Base-by-base conservation (phyloP, 116 monocot genomes). In the Trichopus zeylanicus region DNA sequence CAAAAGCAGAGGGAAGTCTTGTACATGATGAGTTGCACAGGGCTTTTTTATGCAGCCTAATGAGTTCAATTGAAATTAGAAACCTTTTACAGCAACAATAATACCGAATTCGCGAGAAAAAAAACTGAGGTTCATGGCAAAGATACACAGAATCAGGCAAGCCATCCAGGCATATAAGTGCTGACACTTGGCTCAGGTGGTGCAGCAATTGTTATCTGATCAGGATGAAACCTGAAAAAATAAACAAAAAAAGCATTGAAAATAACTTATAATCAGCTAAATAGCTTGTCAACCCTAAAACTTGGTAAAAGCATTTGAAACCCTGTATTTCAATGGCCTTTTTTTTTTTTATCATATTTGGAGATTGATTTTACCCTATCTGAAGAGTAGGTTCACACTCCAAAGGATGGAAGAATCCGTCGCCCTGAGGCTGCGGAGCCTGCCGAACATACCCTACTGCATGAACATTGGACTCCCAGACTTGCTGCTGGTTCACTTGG, bases 371-470 rank as follows among this genome's bases (percentile, higher is more conserved):
- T 21, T 78, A 86, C 86, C 81, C 86, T 23, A 86, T 81, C 8
- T 86, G 86, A n/a, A 86, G 59, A 30, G 86, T 81, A 0, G 86
- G 86, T 51, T 86, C 70, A 46, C 79, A 79, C 21, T 79, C 77
- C 27, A 86, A 56, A 3, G 77, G 81, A 33, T 86, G 81, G 62
- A 75, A 86, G 69, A 86, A 86, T 19, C 60, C 78, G 12, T 72
- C 75, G 0, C 53, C 75, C 55, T 74, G 81, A 26, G 64, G 72
- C 22, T 78, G 81, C 20, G 31, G 46, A 15, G 58, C 53, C 65
- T 81, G 78, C n/a, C 71, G 39, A 34, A 18, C 46, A 49, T 73
- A 73, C 7, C 23, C 78, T 15, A 74, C 38, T 13, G 78, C 78
- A 64, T 86, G 63, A 7, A 66, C 86, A 30, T 67, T 65, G 27